A percentile compares a stretch with the other conserved stretches of the same genome.
These are phyloP conservation scores for Pseudogymnoascus sp. DNA, from an alignment of 2,329 filamentous ascomycete species.

Conservation along the genomic window DNA sequence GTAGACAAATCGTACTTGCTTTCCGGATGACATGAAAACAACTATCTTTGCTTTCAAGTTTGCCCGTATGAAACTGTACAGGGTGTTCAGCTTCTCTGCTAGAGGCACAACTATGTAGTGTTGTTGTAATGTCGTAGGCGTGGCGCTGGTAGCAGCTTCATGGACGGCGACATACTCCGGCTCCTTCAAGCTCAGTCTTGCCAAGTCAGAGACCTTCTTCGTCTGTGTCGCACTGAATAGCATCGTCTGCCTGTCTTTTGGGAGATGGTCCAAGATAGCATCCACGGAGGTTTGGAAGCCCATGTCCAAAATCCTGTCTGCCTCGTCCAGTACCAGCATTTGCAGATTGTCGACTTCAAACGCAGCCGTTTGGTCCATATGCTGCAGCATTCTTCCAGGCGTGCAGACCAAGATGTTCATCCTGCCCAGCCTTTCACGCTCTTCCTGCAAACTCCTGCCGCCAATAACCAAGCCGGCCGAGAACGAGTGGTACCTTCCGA, in stretches of 20 bases:
- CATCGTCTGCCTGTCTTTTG: conserved; percentile 77
- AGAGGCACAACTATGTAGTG: conserved; percentile 84
- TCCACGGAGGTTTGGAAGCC: conserved; percentile 87
- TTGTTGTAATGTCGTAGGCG: conserved; percentile 76
- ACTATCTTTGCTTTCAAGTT: conserved; percentile 93
- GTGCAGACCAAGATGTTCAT: conserved; percentile 99
- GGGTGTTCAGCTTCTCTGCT: conserved; percentile 78
- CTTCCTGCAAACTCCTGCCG: conserved; percentile 79
- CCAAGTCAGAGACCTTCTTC: conserved; percentile 85
- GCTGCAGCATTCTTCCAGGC: conserved; percentile 88
- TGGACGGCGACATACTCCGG: conserved; percentile 95
- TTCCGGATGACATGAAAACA: conserved; percentile 89
- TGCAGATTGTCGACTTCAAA: conserved; percentile 87
- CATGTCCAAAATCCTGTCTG: conserved; percentile 96
- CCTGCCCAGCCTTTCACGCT: conserved; percentile 71
- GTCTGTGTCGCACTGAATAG: conserved; percentile 96
- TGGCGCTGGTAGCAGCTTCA: conserved; percentile 69
- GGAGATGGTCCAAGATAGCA: conserved; percentile 85
- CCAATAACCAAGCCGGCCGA: conserved; percentile 91
- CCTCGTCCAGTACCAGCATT: conserved; percentile 90
- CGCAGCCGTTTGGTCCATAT: conserved; percentile 85
- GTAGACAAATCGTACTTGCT: conserved; percentile 93
- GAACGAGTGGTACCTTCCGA: conserved; percentile 82
- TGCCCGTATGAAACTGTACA: conserved; percentile 86
- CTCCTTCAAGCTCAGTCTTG: conserved; percentile 76